Evolutionary conservation across 108 stramenopile species (phyloP), one percentile per base, ranked within the genome.

Genomic region (Seminavis robusta): DNA sequence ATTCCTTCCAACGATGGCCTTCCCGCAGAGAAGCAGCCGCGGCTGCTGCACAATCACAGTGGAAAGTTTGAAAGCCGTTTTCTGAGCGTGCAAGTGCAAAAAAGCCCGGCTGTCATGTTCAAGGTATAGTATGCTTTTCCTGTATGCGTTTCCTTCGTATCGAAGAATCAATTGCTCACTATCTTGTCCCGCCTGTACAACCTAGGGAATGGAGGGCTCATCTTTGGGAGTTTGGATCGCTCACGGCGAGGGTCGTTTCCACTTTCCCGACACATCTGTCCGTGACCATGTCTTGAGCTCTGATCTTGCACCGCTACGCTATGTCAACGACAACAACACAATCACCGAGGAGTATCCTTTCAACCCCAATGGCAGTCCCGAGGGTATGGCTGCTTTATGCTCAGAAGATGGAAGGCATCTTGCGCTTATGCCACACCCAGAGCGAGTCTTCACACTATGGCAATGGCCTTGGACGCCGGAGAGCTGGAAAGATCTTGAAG

Each of bases 401-500:
- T 98, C 97, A n/a, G 92, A 88, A 42, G 95, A 97, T 61, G 99
- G 99, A 34, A 80, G 98, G 8, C 97, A 98, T 77, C 71, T 99
- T 19, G 99, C 99, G 19, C 73, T 99, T 76, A 99, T 99, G 99
- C 99, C 99, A 24, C 99, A 99, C 58, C 99, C 99, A 27, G 98
- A 99, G 72, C 88, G 99, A 41, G 90, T 94, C 33, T 96, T 96
- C 70, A 91, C 91, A 8, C 70, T 79, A 26, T 99, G 99, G 99
- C 99, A 99, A 81, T 95, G 94, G 95, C 99, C 99, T 4, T 98
- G 91, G 93, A 83, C 81, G 70, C 98, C 98, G 33, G 67, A 69
- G 32, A 94, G 88, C 40, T 96, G 96, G 95, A 76, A 74, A 37
- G 73, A 72, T 49, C 77, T 73, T 50, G 63, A 79, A 52, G 88